Base-by-base conservation (phyloP, 768 basidiomycete genomes). In the Agrocybe chaxingu region DNA sequence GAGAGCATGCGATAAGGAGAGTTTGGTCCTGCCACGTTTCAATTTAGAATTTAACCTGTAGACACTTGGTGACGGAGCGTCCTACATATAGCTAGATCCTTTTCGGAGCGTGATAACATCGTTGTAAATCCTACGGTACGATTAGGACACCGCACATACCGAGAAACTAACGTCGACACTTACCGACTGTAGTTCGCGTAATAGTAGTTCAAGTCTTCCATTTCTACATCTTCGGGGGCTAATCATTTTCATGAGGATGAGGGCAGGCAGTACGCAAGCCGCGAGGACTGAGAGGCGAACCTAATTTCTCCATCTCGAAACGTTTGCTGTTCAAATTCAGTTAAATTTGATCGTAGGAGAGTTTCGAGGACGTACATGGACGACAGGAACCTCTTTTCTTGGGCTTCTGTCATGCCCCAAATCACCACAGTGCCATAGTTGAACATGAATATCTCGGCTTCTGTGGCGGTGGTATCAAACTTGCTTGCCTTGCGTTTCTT, bases 191-290 rank as follows among this genome's bases (percentile, higher is more conserved):
- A 98, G 61, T 94, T 93, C 6, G 95, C 95, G 63, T 95, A 95
- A 62, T 98, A 98, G 67, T 86, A 97, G 70, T 96, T 96, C 32
- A 98, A 73, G 63, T 98, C 95, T 73, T 98, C 95, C 89, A 92
- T 94, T 68, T 98, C 94, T 24, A 94, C 75, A 55, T 89, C 87
- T 31, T 95, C 88, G n/a, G 87, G 75, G 33, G 85, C 92, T 92
- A 54, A n/a, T 34, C 12, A 24, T 30, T 24, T 44, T 11, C 47
- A 24, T 24, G 24, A 24, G 24, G 24, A 24, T 24, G 24, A 24
- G 24, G 24, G 24, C 24, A 24, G 24, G 24, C 24, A 24, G 24
- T 3, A 24, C 47, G 42, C 24, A 37, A 45, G 42, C 37, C 35
- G n/a, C 29, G 32, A 38, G 19, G n/a, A 31, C 7, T 32, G 37